Base-by-base conservation (phyloP, 208 protist genomes). In the Endotrypanum monterogeii region DNA sequence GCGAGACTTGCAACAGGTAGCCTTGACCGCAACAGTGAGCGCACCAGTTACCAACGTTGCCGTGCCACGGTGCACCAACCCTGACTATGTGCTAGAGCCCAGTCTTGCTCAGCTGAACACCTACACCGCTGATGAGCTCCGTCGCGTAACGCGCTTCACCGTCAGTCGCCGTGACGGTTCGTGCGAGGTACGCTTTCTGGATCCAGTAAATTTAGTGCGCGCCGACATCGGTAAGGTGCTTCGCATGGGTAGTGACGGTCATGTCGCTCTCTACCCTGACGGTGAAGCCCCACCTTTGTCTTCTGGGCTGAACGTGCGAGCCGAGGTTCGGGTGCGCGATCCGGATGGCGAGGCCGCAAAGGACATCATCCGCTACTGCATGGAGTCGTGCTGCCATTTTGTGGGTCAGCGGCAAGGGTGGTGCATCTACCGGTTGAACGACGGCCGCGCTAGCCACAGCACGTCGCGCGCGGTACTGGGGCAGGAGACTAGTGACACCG, bases 131-230 rank as follows among this genome's bases (percentile, higher is more conserved):
- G 80, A 89, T n/a, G 65, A 88, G 55, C 84, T 97, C 20, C 84
- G 84, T 28, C 62, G 56, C 56, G 83, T 97, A 16, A 48, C 71
- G 14, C 63, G 83, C 67, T 94, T 97, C 66, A 73, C 68, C 20
- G 74, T 94, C 28, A 75, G 81, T 50, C 84, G 87, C 9, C 79
- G 83, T 44, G 91, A 96, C 77, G 89, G 85, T 41, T 84, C 87
- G 56, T 89, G 78, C 55, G 83, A 81, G 28, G 70, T 97, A 5
- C 68, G 71, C 30, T 97, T 97, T 75, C 74, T 92, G 44, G 87
- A 89, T 23, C 89, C 91, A 30, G 93, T 97, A n/a, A 94, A 94
- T 66, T 70, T 97, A 39, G 82, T 94, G 63, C 78, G 87, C 32
- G 82, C 84, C 23, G 89, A 96, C 35, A 74, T 97, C 32, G 80